phyloP scores from a whole-genome alignment of 306 rosid genomes.

The Trifolium subterraneum region DNA sequence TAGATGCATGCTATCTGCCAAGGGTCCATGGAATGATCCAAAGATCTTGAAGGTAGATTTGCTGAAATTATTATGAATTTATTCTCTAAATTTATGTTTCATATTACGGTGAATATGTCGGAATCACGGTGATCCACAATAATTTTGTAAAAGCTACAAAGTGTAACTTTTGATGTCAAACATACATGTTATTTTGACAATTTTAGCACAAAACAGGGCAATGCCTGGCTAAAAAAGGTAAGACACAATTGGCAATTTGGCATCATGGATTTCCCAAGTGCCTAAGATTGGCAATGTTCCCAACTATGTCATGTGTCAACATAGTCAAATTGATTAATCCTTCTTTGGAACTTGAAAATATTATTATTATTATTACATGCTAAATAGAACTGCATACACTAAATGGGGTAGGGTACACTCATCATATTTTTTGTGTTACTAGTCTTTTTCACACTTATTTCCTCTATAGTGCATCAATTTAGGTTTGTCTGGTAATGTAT shows the following conservation, averaged over 20 bases:
- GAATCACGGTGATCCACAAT: too few relatives aligned
- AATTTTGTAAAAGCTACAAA: too few relatives aligned
- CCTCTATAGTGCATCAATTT: conserved; percentile 47
- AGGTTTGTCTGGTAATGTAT: conserved; percentile 14
- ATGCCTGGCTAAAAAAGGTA: conserved; percentile 18
- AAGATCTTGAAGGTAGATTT: conserved; percentile 71
- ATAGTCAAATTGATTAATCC: conserved; percentile 36
- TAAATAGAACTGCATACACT: not conserved
- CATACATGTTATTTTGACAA: not conserved
- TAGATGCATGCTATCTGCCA: conserved; percentile 94
- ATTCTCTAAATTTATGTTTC: too few relatives aligned
- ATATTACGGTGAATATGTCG: too few relatives aligned
- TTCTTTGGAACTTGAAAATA: conserved; percentile 32
- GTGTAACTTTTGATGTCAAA: too few relatives aligned
- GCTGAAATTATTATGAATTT: conserved; percentile 4
- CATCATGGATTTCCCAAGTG: conserved; percentile 36
- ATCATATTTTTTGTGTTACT: conserved; percentile 21
- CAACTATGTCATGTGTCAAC: conserved; percentile 41
- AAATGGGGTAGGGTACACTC: conserved; percentile 25
- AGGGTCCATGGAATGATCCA: conserved; percentile 98
- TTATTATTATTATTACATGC: not conserved
- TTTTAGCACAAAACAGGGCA: conserved; percentile 1
- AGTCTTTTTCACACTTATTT: conserved; percentile 45
- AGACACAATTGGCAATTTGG: not conserved
- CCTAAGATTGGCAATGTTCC: conserved; percentile 37